Base-by-base conservation (phyloP, 2,329 filamentous ascomycete genomes). In the Fusarium metavorans region DNA sequence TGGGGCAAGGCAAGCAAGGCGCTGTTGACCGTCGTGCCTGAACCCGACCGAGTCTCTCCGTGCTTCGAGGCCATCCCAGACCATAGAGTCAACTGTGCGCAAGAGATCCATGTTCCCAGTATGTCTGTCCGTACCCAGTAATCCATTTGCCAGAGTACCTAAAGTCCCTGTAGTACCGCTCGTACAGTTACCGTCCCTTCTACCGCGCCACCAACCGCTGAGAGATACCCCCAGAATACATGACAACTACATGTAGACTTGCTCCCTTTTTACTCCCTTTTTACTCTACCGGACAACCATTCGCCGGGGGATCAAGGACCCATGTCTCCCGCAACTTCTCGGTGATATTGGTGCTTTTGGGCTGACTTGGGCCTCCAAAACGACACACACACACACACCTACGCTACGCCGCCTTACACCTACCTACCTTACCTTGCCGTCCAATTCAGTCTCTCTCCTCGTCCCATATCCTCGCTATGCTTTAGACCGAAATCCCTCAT, bases 401-500 rank as follows among this genome's bases (percentile, higher is more conserved):
- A 73, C 68, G 61, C 27, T 30, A 30, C 27, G 27, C 27, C 35
- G 16, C 25, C 37, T 14, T 43, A 43, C 39, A 30, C 34, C 32
- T 34, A 34, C 32, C 34, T 35, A 27, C 25, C 27, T 32, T 37
- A 59, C 35, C 57, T 43, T 73, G 61, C 71, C 58, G 20, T 59
- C 66, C 61, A 50, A 9, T 43, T 61, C 27, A 20, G 30, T 39
- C 30, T n/a, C 13, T 27, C 25, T 52, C n/a, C 48, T 54, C 50
- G 27, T 54, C 27, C 30, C 58, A 61, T 34, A 30, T 30, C 48
- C 58, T 61, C 58, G 58, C 66, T 73, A 39, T 48, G 62, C 54
- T 13, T 67, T 71, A 70, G 70, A 67, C 48, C 61, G 61, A 71
- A 72, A 72, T 74, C 64, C 71, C 71, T 74, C 71, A 74, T 68